Evolutionary conservation across 805 yeast species (phyloP).

Genomic region (Suhomyces faveliae): DNA sequence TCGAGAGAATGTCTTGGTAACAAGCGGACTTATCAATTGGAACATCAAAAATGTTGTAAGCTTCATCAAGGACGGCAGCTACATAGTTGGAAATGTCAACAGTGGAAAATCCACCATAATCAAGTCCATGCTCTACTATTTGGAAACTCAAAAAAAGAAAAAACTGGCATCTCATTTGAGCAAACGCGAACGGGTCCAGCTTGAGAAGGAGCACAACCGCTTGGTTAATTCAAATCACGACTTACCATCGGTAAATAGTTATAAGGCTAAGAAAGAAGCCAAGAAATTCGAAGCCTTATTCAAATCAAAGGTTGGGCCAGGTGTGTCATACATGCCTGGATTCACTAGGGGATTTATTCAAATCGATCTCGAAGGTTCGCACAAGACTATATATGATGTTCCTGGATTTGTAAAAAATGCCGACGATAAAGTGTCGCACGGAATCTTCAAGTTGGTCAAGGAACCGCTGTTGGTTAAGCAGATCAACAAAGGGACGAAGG

Average conservation of each 20-base stretch:
- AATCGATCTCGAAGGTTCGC: constrained; percentile 22
- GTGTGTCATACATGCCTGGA: constrained; percentile 60
- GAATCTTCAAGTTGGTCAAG: constrained; percentile 27
- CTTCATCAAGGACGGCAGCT: constrained; percentile 39
- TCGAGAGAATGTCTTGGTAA: constrained; percentile 43
- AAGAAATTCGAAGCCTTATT: constrained; percentile 16
- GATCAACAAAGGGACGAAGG: constrained; percentile 27
- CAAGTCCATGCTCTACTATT: constrained; percentile 39
- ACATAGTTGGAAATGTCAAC: constrained; percentile 65
- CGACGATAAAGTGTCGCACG: constrained; percentile 12
- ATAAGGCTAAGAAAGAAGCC: constrained; percentile 5
- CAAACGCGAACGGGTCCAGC: constrained; percentile 9
- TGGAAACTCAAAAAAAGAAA: constrained; percentile 10
- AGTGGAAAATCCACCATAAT: constrained; percentile 68
- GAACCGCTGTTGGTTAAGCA: constrained; percentile 20
- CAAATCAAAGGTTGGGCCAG: constrained; percentile 40
- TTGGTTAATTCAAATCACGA: constrained; percentile 11
- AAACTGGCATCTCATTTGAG: constrained; percentile 7
- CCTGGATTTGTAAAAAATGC: constrained; percentile 42
- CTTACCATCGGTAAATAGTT: constrained; percentile 8
- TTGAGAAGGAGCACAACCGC: constrained; percentile 19
- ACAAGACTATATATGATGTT: constrained; percentile 42
- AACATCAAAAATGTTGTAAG: constrained; percentile 39
- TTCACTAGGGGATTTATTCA: constrained; percentile 57
- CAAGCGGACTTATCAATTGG: constrained; percentile 57